phyloP scores from a whole-genome alignment of 1,284 basidiomycete genomes.

The Sporisorium graminicola region DNA sequence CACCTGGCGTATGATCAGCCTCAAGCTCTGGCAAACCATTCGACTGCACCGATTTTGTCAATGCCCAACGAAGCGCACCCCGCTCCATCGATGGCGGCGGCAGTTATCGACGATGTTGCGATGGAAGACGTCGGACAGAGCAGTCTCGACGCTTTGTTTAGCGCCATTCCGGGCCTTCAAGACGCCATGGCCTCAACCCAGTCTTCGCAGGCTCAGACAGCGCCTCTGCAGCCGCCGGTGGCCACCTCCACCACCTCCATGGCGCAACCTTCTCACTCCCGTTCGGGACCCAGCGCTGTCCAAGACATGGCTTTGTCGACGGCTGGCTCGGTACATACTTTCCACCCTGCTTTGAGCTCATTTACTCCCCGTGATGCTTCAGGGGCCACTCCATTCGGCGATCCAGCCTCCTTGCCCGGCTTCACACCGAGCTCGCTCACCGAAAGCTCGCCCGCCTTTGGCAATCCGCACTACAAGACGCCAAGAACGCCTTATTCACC shows the following conservation, averaged over 20 bases:
- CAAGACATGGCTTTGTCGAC: constrained; percentile 1
- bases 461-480: constrained; percentile 52
- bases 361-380: constrained; percentile 41
- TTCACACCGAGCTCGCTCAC: constrained; percentile 63
- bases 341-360: constrained; percentile 18
- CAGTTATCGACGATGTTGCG: constrained; percentile 22
- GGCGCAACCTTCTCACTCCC: background rate
- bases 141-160: constrained; percentile 43
- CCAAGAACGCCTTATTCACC: constrained; percentile 62
- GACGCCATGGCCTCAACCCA: constrained; percentile 28
- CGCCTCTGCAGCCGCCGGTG: background rate
- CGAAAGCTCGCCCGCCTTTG: constrained; percentile 61
- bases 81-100: background rate
- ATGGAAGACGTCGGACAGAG: constrained; percentile 38
- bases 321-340: constrained; percentile 12
- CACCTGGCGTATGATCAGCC: constrained; percentile 3
- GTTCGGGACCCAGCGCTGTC: background rate
- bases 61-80: constrained; percentile 3
- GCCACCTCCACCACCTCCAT: background rate
- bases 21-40: background rate
- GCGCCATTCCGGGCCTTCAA: constrained; percentile 36
- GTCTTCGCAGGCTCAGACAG: constrained; percentile 10
- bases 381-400: constrained; percentile 37
- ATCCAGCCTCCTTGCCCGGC: constrained; percentile 61
- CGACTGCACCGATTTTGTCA: background rate